These are phyloP conservation scores for Tardiomyces blankii DNA, from an alignment of 1,139 yeast genomes.

Conservation along the genomic window DNA sequence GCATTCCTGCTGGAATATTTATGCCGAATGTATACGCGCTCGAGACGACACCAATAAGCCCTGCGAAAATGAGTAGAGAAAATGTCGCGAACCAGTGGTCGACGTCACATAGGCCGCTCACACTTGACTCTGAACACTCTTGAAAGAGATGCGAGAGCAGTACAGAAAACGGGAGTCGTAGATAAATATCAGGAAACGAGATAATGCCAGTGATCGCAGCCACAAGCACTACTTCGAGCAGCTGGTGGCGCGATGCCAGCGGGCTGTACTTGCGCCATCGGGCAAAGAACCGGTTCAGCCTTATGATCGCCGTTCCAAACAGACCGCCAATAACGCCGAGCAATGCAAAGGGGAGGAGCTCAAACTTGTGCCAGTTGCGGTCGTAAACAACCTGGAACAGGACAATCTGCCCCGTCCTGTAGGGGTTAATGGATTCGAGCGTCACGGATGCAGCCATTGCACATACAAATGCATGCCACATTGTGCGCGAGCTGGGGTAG, in stretches of 20 bases:
- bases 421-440: conserved; percentile 49
- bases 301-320: conserved; percentile 46
- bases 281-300: conserved; percentile 36
- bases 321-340: conserved; percentile 63
- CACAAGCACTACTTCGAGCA: conserved; percentile 39
- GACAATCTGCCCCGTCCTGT: conserved; percentile 45
- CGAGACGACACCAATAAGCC: conserved; percentile 43
- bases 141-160: conserved; percentile 49
- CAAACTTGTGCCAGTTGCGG: conserved; percentile 63
- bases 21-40: conserved; percentile 57
- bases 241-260: conserved; percentile 14
- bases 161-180: conserved; percentile 46
- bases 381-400: conserved; percentile 57
- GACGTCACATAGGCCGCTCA: conserved; percentile 26
- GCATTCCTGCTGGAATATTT: conserved; percentile 61
- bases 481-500: conserved; percentile 48
- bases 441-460: conserved; percentile 66
- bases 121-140: conserved; percentile 34
- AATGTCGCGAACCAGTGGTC: conserved; percentile 16
- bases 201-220: conserved; percentile 41
- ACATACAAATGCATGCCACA: conserved; percentile 78
- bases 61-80: conserved; percentile 32
- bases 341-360: conserved; percentile 53
- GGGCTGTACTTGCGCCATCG: conserved; percentile 21
- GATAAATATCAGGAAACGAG: conserved; percentile 44